Conservation (phyloP, 768 basidiomycete genomes). For the Auricularia sp. region DNA sequence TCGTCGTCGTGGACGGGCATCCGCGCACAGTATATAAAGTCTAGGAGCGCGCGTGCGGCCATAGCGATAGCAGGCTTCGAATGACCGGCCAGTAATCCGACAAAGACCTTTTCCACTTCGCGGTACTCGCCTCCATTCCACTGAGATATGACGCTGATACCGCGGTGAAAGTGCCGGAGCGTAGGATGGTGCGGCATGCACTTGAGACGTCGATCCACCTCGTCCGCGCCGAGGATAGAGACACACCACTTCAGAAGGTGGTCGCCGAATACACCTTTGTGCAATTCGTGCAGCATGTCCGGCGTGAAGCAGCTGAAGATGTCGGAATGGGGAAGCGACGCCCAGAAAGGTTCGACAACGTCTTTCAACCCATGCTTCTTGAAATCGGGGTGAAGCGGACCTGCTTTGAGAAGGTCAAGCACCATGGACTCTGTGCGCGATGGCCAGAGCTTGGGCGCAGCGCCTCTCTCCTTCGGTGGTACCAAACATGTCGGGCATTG, state of each 20-base stretch:
- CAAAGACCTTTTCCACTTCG: conserved; percentile 11
- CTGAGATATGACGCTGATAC: conserved; percentile 9
- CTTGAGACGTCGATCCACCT: conserved; percentile 13
- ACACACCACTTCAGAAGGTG: conserved; percentile 30
- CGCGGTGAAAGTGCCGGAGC: conserved; percentile 21
- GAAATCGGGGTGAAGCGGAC: not conserved
- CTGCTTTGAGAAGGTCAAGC: not conserved
- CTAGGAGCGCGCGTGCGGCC: conserved; percentile 21
- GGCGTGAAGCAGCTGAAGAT: conserved; percentile 31
- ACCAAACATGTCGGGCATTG: conserved; percentile 11
- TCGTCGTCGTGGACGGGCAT: conserved; percentile 20
- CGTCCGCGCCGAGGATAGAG: conserved; percentile 6
- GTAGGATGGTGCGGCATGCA: conserved; percentile 11
- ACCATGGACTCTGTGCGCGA: not conserved
- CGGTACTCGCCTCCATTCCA: conserved; percentile 8
- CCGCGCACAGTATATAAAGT: conserved; percentile 26
- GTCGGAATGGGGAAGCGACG: conserved; percentile 27
- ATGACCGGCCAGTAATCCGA: conserved; percentile 21
- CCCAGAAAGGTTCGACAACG: conserved; percentile 29
- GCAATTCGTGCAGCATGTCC: conserved; percentile 38
- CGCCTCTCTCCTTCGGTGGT: conserved; percentile 8
- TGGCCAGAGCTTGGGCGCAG: not conserved
- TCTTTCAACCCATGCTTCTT: not conserved
- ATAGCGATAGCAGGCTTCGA: conserved; percentile 12
- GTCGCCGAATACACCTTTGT: conserved; percentile 39